Conservation (phyloP, 176 grass and related monocot genomes). For the Saccharum officinarum region DNA sequence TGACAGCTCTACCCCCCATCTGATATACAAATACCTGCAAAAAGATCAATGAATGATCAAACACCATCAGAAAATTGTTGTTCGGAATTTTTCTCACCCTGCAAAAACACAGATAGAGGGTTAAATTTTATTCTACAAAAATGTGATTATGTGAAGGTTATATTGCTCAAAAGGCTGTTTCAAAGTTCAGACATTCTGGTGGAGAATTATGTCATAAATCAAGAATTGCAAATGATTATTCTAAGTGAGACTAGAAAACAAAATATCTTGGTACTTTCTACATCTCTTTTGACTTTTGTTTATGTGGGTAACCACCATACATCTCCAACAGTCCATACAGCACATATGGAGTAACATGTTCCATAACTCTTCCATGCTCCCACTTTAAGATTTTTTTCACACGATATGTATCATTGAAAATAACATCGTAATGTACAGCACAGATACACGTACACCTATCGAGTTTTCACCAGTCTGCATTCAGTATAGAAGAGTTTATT, state of each 20-base stretch:
- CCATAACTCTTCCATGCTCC: not conserved
- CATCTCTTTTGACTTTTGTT: not conserved
- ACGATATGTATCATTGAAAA: no score
- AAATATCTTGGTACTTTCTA: not conserved
- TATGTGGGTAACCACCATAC: not conserved
- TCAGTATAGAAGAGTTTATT: not conserved
- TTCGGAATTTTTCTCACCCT: not conserved
- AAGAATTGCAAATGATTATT: slow-evolving; percentile 10
- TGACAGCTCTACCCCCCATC: slow-evolving; percentile 66
- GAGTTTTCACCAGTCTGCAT: not conserved
- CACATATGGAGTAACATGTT: slow-evolving; percentile 1
- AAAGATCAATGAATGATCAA: slow-evolving; percentile 2
- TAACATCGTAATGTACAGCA: not conserved
- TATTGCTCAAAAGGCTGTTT: not conserved
- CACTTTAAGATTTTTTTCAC: not conserved
- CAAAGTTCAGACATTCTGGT: not conserved
- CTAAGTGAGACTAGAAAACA: not conserved
- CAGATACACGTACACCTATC: not conserved
- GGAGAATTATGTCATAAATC: not conserved
- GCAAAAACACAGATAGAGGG: not conserved
- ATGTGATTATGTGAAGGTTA: not conserved
- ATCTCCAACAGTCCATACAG: not conserved
- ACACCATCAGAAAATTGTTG: not conserved
- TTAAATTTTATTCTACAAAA: not conserved
- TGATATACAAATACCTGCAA: slow-evolving; percentile 77